Evolutionary conservation across 306 rosid species (phyloP).

Genomic region (Vachellia collinsii): DNA sequence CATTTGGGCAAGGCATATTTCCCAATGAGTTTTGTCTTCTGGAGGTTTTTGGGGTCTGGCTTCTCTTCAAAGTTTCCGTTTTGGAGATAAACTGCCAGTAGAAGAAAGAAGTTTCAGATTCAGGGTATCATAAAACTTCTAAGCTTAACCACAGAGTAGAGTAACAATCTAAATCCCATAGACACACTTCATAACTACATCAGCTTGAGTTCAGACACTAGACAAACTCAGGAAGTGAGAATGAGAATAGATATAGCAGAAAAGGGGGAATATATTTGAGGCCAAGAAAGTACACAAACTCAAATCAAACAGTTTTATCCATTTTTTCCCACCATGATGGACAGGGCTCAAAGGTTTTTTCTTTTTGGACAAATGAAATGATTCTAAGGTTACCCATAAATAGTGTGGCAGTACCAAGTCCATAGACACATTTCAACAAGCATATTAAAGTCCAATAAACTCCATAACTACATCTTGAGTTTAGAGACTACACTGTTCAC

Average conservation of each 20-base stretch:
- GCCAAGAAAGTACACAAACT: not conserved
- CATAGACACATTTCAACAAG: slow-evolving; percentile 16
- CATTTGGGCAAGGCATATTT: slow-evolving; percentile 77
- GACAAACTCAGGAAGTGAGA: slow-evolving; percentile 3
- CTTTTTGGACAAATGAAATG: not conserved
- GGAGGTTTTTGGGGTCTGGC: slow-evolving; percentile 58
- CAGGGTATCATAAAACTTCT: not conserved
- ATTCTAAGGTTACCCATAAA: not conserved
- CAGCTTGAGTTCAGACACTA: slow-evolving; percentile 19
- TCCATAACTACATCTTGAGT: slow-evolving; percentile 22
- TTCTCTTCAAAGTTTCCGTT: slow-evolving; percentile 89
- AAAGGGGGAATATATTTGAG: not conserved
- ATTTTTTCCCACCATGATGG: not conserved
- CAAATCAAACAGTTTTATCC: not conserved
- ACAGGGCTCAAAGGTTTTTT: slow-evolving; percentile 24
- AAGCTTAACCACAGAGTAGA: slow-evolving; percentile 9
- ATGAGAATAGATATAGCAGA: slow-evolving; percentile 10
- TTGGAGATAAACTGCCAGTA: slow-evolving; percentile 58
- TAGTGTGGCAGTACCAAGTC: not conserved
- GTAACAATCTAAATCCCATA: not conserved
- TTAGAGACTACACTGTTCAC: not conserved
- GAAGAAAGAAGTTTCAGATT: not conserved
- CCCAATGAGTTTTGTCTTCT: slow-evolving; percentile 72
- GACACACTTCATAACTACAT: slow-evolving; percentile 9
- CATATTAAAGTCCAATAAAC: slow-evolving; percentile 24